Evolutionary conservation across 768 basidiomycete genomes (phyloP).

Genomic region (Clavulina sp.): DNA sequence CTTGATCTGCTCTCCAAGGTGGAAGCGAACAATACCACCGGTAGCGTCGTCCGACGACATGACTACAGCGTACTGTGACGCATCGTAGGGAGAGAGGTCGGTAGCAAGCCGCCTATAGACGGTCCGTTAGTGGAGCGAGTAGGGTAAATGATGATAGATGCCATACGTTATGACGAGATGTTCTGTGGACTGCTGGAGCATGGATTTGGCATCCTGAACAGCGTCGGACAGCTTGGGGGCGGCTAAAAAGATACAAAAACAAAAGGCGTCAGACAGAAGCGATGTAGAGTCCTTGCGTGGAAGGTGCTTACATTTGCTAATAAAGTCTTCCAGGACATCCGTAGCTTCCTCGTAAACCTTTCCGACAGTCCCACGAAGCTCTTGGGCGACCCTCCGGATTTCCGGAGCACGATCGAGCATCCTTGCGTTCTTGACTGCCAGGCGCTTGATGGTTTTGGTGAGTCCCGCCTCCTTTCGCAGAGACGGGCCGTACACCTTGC

Average conservation of each 20-base stretch:
- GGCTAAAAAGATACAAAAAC: slow-evolving; percentile 29
- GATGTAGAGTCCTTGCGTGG: background rate
- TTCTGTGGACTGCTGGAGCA: slow-evolving; percentile 83
- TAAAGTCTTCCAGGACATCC: slow-evolving; percentile 83
- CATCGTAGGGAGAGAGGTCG: slow-evolving; percentile 66
- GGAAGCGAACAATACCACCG: slow-evolving; percentile 44
- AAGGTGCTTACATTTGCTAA: slow-evolving; percentile 61
- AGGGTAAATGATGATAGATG: background rate
- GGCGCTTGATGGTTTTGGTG: slow-evolving; percentile 92
- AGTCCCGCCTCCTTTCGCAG: slow-evolving; percentile 93
- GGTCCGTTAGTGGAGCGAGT: background rate
- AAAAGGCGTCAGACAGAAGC: background rate
- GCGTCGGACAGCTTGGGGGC: slow-evolving; percentile 76
- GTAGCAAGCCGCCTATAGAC: slow-evolving; percentile 53
- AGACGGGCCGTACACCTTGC: slow-evolving; percentile 82
- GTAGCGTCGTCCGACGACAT: slow-evolving; percentile 25
- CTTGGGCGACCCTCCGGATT: slow-evolving; percentile 65
- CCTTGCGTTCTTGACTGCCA: slow-evolving; percentile 67
- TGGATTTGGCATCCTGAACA: slow-evolving; percentile 79
- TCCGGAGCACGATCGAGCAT: slow-evolving; percentile 59
- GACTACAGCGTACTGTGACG: slow-evolving; percentile 51
- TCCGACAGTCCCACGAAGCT: slow-evolving; percentile 87
- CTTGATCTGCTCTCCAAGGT: slow-evolving; percentile 77
- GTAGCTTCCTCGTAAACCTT: slow-evolving; percentile 92
- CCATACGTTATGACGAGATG: slow-evolving; percentile 77